Evolutionary conservation across 805 yeast genomes (phyloP), one percentile per base, ranked within the genome.

Genomic region (Suhomyces prunicola): DNA sequence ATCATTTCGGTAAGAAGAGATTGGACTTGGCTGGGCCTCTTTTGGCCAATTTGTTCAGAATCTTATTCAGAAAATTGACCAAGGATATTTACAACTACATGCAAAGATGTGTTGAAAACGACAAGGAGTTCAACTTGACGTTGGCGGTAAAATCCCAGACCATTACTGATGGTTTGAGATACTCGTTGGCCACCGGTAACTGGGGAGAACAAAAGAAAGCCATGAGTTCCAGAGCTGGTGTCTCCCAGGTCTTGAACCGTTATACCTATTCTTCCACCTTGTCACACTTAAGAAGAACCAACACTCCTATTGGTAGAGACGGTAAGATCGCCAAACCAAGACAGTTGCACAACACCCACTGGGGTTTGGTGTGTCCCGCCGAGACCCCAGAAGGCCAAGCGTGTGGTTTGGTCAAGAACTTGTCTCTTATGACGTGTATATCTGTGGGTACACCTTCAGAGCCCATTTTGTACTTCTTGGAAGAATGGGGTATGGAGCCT

Each of bases 191-290:
- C 51, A 94, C 99, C 13, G 99, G 99, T 80, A 94, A 94, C 77
- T 94, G 99, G 99, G 99, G 99, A 78, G 99, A 94, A 74, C 99
- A 94, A 72, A 93, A 92, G 86, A 94, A 94, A 72, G 97, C 98
- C 12, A 94, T 94, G 99, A 86, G 94, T 56, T 86, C 97, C 17
- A 87, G 97, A 72, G 99, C 99, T 5, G 99, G 99, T 83, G 99
- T 96, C 46, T 93, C 98, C 26, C 99, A 94, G 79, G 99, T 94
- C 60, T 82, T 94, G 73, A 94, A 94, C 72, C 85, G 99, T 77
- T 94, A 94, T 75, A 94, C 99, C 5, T 94, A 94, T 72, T 90
- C 98, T 1, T 94, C 99, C n/a, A 94, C 99, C 2, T 79, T 94
- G 66, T 94, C 99, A 52, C 99, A 94, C 79, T 86, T 94, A 76